These are phyloP conservation scores for Aureobasidium sp. DNA, from an alignment of 2,329 filamentous ascomycete species.

Conservation along the genomic window DNA sequence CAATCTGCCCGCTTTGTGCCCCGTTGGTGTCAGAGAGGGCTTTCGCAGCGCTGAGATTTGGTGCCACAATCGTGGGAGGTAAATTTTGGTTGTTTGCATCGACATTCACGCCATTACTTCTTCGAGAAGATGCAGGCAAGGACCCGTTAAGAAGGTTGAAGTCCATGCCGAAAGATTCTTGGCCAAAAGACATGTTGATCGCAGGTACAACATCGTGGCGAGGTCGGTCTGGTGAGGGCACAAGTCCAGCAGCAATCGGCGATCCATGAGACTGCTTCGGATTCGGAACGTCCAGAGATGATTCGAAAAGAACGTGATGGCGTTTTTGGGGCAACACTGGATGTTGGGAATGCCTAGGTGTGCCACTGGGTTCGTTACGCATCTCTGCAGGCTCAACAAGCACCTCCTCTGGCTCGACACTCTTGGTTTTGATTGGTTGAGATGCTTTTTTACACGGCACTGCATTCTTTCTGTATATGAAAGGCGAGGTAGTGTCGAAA, in stretches of 20 bases:
- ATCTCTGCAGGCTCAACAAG: not conserved
- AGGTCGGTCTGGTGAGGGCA: not conserved
- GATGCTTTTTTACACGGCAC: not conserved
- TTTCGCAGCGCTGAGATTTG: not conserved
- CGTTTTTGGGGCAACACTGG: not conserved
- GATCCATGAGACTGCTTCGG: not conserved
- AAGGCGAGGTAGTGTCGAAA: not conserved
- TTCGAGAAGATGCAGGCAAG: not conserved
- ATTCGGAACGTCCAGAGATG: not conserved
- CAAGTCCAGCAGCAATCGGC: not conserved
- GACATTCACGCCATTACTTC: too few relatives aligned
- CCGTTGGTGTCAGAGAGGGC: not conserved
- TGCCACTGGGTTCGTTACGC: not conserved
- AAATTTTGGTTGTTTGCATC: not conserved
- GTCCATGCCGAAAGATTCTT: constrained; percentile 15
- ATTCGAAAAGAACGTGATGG: not conserved
- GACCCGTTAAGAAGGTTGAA: constrained; percentile 14
- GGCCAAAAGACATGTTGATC: constrained; percentile 18
- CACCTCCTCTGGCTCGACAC: not conserved
- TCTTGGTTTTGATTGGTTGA: not conserved
- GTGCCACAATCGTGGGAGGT: not conserved
- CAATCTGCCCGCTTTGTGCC: not conserved
- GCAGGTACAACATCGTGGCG: constrained; percentile 12
- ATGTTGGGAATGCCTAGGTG: not conserved
- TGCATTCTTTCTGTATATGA: constrained; percentile 6